A percentile compares a stretch with the other conserved stretches of the same genome.
Conservation (phyloP, 2,329 filamentous ascomycete species). For the Cordyceps militaris region DNA sequence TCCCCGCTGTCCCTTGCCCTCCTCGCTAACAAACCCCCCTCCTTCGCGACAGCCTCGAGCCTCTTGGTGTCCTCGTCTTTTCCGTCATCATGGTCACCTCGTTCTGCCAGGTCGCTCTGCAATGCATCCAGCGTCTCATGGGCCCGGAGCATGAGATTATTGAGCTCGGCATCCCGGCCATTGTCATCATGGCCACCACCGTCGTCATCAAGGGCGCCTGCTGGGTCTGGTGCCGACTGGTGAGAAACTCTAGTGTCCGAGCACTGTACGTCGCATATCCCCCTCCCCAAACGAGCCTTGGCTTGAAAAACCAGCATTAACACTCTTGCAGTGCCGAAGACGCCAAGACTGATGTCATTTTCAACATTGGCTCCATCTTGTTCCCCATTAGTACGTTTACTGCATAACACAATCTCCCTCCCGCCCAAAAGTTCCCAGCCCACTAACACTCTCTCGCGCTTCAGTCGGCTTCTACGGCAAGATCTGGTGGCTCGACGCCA, state of each 20-base stretch:
- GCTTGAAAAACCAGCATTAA: constrained; percentile 12
- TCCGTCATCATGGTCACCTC: constrained; percentile 81
- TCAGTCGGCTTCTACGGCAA: constrained; percentile 64
- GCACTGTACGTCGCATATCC: constrained; percentile 49
- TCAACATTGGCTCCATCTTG: constrained; percentile 83
- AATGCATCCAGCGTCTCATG: constrained; percentile 60
- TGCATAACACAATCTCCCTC: not conserved
- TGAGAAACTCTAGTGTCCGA: constrained; percentile 80
- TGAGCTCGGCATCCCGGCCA: constrained; percentile 63
- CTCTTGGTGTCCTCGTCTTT: constrained; percentile 74
- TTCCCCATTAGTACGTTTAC: constrained; percentile 61
- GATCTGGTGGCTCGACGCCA: constrained; percentile 78
- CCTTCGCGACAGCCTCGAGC: constrained; percentile 53
- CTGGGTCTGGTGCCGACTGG: constrained; percentile 82
- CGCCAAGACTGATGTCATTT: constrained; percentile 69
- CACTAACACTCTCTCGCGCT: not conserved
- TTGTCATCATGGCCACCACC: constrained; percentile 73
- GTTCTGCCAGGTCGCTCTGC: constrained; percentile 69
- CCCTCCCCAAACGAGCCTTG: not conserved
- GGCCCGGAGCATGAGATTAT: constrained; percentile 59
- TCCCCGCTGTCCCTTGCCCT: not conserved
- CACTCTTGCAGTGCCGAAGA: constrained; percentile 36
- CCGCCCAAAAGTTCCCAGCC: not conserved
- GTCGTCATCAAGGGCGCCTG: constrained; percentile 75
- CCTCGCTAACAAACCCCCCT: constrained; percentile 18